phyloP scores from a whole-genome alignment of 257 asterid genomes.

The Ilex aquifolium region DNA sequence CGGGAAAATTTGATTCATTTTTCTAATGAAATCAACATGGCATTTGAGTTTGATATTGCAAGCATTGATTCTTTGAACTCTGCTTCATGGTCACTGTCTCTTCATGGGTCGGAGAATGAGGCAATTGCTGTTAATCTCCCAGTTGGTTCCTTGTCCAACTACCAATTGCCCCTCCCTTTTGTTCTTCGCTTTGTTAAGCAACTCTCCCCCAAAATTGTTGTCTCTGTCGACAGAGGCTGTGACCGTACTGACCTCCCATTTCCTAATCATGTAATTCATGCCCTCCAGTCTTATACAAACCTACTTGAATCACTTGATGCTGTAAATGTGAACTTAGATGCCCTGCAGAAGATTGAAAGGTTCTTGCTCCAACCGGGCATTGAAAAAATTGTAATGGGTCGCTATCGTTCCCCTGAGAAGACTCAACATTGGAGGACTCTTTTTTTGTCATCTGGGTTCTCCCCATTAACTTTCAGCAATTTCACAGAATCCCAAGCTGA shows the following conservation, averaged over 20 bases:
- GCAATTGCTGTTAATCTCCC: slow-evolving; percentile 83
- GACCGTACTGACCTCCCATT: slow-evolving; percentile 90
- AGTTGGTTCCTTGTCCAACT: slow-evolving; percentile 43
- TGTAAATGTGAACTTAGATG: slow-evolving; percentile 65
- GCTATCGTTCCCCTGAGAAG: slow-evolving; percentile 59
- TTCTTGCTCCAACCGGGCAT: slow-evolving; percentile 75
- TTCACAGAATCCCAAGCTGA: slow-evolving; percentile 90
- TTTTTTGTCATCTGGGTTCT: slow-evolving; percentile 72
- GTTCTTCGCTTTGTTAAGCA: slow-evolving; percentile 76
- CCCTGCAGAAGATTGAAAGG: slow-evolving; percentile 81
- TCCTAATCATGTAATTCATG: slow-evolving; percentile 70
- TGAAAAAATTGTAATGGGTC: slow-evolving; percentile 52
- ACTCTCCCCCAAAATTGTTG: slow-evolving; percentile 74
- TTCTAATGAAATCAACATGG: slow-evolving; percentile 59
- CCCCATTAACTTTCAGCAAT: slow-evolving; percentile 67
- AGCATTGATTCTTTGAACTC: slow-evolving; percentile 57
- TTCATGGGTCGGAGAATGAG: slow-evolving; percentile 41
- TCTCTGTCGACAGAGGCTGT: slow-evolving; percentile 82
- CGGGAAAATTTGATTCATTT: slow-evolving; percentile 76
- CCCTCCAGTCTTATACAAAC: slow-evolving; percentile 68
- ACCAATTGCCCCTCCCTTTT: slow-evolving; percentile 46
- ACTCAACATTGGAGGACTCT: slow-evolving; percentile 86
- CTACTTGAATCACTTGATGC: slow-evolving; percentile 86
- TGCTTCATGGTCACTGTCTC: slow-evolving; percentile 58
- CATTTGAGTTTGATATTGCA: slow-evolving; percentile 61